A percentile compares a stretch with the other conserved stretches of the same genome.
Conservation (phyloP, 2,329 filamentous ascomycete genomes). For the Diaporthe australafricana region DNA sequence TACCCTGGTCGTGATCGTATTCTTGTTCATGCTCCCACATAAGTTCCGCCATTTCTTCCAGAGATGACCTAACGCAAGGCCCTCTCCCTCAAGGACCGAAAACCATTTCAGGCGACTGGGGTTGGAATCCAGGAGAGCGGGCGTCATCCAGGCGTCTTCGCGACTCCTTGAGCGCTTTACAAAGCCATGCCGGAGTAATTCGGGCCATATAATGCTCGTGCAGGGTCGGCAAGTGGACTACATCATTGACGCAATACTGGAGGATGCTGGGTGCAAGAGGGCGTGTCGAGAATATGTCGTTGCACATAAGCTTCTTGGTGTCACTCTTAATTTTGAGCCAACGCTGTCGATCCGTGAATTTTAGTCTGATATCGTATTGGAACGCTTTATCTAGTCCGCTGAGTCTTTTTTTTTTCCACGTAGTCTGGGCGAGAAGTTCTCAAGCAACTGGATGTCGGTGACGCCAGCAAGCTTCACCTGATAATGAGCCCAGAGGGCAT, state of each 20-base stretch:
- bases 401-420: conserved; percentile 35
- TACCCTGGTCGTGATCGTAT: not conserved
- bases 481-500: conserved; percentile 43
- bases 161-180: conserved; percentile 35
- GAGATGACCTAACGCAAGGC: too few species aligned
- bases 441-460: conserved; percentile 46
- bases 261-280: conserved; percentile 33
- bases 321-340: not conserved
- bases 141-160: conserved; percentile 33
- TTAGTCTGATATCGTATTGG: conserved; percentile 24
- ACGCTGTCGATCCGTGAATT: not conserved
- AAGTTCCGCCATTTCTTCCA: not conserved
- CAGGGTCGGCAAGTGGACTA: conserved; percentile 38
- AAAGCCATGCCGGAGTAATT: conserved; percentile 37
- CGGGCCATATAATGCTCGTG: conserved; percentile 35
- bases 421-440: conserved; percentile 39
- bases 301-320: conserved; percentile 10
- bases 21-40: not conserved
- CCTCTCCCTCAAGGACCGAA: conserved; percentile 31
- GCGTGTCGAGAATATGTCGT: conserved; percentile 34
- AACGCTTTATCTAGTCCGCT: conserved; percentile 36
- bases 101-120: conserved; percentile 38
- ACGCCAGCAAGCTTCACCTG: conserved; percentile 41
- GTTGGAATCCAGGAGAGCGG: conserved; percentile 35
- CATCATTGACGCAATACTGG: conserved; percentile 38